Percentiles rank a stretch among this genome's conserved stretches.
These are phyloP conservation scores for Inga leiocalycina DNA, from an alignment of 306 rosid species.

Conservation along the genomic window DNA sequence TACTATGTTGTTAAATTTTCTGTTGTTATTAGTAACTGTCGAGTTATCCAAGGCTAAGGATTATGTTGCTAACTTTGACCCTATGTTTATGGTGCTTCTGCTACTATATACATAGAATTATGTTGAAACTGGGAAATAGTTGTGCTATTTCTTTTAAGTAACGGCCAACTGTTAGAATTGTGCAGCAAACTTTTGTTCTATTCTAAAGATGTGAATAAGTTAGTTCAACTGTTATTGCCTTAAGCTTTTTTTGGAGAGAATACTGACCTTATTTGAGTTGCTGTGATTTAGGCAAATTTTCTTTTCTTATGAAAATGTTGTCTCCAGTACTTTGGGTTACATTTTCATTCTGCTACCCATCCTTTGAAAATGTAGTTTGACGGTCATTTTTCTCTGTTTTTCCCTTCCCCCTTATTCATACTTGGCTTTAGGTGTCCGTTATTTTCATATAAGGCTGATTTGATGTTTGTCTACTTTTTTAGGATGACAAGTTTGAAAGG, in stretches of 20 bases:
- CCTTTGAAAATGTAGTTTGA: neutral
- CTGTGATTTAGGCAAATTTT: neutral
- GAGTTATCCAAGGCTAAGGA: neutral
- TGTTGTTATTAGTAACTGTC: neutral
- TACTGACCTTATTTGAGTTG: neutral
- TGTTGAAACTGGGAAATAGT: neutral
- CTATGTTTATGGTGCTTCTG: conserved; percentile 1
- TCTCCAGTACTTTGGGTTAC: neutral
- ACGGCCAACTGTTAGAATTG: neutral
- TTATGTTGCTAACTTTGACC: neutral
- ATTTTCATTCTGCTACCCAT: neutral
- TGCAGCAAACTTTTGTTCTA: neutral
- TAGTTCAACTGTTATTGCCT: neutral
- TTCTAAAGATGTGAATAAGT: neutral
- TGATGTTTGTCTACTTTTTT: conserved; percentile 18
- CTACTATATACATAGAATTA: neutral
- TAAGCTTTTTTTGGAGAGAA: neutral
- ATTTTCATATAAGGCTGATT: neutral
- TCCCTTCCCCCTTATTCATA: neutral
- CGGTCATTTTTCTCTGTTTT: neutral
- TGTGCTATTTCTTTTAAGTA: neutral
- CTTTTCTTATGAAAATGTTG: neutral
- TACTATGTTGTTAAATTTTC: conserved; percentile 12
- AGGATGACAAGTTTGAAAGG: conserved; percentile 93
- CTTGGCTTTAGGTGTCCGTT: neutral